Conservation (phyloP, 768 basidiomycete species). For the Cyclocybe aegerita region DNA sequence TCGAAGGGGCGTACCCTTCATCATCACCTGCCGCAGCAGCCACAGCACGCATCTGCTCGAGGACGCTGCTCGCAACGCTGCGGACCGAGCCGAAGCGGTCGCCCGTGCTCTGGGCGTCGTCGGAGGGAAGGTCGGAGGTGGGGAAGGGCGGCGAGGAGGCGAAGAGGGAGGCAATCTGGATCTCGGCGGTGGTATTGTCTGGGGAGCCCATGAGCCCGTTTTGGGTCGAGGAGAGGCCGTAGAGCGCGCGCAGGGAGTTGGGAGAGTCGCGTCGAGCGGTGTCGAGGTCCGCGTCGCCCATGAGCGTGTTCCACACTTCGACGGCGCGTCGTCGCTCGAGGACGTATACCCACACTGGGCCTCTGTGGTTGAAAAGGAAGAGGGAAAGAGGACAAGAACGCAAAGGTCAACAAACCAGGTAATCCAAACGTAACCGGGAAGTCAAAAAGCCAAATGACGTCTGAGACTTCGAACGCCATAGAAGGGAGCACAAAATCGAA, state of each 20-base stretch:
- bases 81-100: slow-evolving; percentile 36
- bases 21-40: slow-evolving; percentile 31
- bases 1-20: slow-evolving; percentile 47
- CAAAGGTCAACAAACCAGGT: too few species aligned
- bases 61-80: slow-evolving; percentile 47
- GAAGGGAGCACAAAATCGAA: background rate
- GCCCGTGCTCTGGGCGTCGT: slow-evolving; percentile 8
- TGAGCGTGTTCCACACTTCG: slow-evolving; percentile 76
- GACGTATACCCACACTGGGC: slow-evolving; percentile 90
- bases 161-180: slow-evolving; percentile 77
- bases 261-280: slow-evolving; percentile 54
- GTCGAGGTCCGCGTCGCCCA: slow-evolving; percentile 66
- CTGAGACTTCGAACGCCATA: background rate
- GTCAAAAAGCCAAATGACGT: background rate
- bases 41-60: slow-evolving; percentile 36
- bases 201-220: slow-evolving; percentile 77
- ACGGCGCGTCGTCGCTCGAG: slow-evolving; percentile 81
- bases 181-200: slow-evolving; percentile 67
- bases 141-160: slow-evolving; percentile 83
- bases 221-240: slow-evolving; percentile 51
- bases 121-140: slow-evolving; percentile 56
- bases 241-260: slow-evolving; percentile 70
- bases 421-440: too few species aligned
- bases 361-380: slow-evolving; percentile 38
- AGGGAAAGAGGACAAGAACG: background rate